A percentile compares a stretch with the other conserved stretches of the same genome.
Evolutionary conservation across 129 eudicot species (phyloP).

Genomic region (Helianthus annuus): DNA sequence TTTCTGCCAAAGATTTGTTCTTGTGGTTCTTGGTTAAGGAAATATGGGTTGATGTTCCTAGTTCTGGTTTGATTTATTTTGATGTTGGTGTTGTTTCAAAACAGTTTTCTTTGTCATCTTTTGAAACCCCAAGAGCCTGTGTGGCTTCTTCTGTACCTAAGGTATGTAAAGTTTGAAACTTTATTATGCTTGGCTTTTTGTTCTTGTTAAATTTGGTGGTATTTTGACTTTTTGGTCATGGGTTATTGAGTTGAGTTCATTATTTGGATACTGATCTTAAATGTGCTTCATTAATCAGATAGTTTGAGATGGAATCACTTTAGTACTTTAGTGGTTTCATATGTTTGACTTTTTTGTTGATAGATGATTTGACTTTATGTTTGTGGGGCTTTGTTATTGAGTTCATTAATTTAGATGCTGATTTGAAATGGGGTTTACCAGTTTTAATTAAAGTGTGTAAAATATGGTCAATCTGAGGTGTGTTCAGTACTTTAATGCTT

Average conservation of each 20-base stretch:
- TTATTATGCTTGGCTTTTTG: constrained; percentile 22
- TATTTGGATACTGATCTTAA: constrained; percentile 11
- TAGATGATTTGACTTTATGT: constrained; percentile 2
- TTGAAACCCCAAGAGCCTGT: constrained; percentile 80
- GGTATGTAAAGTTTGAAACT: constrained; percentile 28
- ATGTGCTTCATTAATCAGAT: neutral
- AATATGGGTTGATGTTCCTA: constrained; percentile 79
- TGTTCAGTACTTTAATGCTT: neutral
- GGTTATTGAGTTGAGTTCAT: neutral
- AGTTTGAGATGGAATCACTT: neutral
- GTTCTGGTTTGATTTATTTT: constrained; percentile 83
- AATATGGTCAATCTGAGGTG: constrained; percentile 4
- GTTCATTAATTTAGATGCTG: constrained; percentile 8
- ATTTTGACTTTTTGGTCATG: constrained; percentile 16
- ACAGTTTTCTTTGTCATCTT: constrained; percentile 73
- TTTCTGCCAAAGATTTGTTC: constrained; percentile 83
- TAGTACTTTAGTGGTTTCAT: constrained; percentile 2
- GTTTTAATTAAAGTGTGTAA: neutral
- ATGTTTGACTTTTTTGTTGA: constrained; percentile 9
- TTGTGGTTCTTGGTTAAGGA: constrained; percentile 78
- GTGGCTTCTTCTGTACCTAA: constrained; percentile 50
- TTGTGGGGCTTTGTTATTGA: constrained; percentile 10
- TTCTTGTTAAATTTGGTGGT: constrained; percentile 1
- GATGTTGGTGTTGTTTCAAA: constrained; percentile 87
- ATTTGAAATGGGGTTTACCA: constrained; percentile 1